phyloP scores from a whole-genome alignment of 2,329 filamentous ascomycete species.

The Penicillium carneum region DNA sequence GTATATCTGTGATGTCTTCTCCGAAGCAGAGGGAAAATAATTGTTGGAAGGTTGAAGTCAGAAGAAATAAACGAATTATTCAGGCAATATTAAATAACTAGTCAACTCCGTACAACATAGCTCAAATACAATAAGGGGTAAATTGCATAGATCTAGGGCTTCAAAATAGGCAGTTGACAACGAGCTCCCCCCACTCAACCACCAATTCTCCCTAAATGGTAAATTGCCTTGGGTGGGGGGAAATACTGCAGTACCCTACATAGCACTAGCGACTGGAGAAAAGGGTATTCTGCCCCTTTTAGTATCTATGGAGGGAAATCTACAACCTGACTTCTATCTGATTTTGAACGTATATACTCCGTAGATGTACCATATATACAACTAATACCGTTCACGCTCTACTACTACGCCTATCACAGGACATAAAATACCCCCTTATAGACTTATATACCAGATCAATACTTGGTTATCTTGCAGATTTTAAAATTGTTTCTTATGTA shows the following conservation, averaged over 20 bases:
- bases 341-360: neutral
- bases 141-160: neutral
- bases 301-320: neutral
- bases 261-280: neutral
- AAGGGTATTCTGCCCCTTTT: conserved; percentile 6
- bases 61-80: too few relatives aligned
- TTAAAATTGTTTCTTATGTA: conserved; percentile 15
- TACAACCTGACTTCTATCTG: neutral
- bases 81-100: too few relatives aligned
- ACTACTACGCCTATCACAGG: neutral
- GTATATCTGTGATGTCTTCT: neutral
- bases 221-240: neutral
- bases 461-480: neutral
- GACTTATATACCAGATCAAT: neutral
- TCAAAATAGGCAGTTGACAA: conserved; percentile 14
- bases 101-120: too few relatives aligned
- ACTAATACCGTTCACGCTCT: neutral
- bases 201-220: neutral
- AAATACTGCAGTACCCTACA: neutral
- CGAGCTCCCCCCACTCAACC: conserved; percentile 3
- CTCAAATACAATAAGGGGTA: neutral
- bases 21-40: too few relatives aligned
- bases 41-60: too few relatives aligned
- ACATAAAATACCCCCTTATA: neutral
- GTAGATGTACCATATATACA: neutral